Conservation (phyloP, 163 green algal genomes). For the Volvox carteri region DNA sequence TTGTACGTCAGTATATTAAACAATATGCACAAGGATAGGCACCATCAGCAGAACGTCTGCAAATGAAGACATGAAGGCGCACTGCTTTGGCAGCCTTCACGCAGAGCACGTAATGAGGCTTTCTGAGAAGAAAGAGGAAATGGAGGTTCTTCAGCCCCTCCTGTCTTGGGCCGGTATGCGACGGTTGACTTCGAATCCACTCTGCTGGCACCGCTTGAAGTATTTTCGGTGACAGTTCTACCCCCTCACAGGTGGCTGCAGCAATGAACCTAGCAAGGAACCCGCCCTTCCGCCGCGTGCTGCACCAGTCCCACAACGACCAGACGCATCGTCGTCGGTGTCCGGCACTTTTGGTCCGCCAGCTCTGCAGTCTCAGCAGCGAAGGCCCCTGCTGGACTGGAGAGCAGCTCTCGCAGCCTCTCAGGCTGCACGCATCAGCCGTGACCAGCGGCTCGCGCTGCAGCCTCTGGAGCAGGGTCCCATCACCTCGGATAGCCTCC, state of each 20-base stretch:
- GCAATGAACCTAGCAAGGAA: not conserved
- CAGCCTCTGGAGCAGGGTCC: not conserved
- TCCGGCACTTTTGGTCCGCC: not conserved
- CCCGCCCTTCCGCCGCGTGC: not conserved
- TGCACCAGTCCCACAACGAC: not conserved
- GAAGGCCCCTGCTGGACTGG: slow-evolving; percentile 6
- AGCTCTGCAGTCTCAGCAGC: not conserved
- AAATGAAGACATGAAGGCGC: not conserved
- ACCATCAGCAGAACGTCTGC: not conserved
- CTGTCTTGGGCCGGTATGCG: not conserved
- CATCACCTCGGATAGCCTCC: not conserved
- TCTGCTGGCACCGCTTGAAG: not conserved
- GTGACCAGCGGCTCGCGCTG: slow-evolving; percentile 6
- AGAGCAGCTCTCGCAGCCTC: slow-evolving; percentile 16
- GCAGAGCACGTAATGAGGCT: too few species aligned
- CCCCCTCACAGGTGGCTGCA: not conserved
- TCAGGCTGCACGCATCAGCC: slow-evolving; percentile 1
- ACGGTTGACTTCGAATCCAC: not conserved
- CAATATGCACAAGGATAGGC: not conserved
- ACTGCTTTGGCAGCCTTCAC: too few species aligned
- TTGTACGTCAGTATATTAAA: too few species aligned
- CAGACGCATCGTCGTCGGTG: not conserved
- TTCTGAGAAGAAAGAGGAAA: too few species aligned
- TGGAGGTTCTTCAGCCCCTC: not conserved
- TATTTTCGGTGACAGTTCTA: not conserved